Evolutionary conservation across 768 basidiomycete genomes (phyloP), one percentile per base, ranked within the genome.

Genomic region (Boletus eberwhitei): DNA sequence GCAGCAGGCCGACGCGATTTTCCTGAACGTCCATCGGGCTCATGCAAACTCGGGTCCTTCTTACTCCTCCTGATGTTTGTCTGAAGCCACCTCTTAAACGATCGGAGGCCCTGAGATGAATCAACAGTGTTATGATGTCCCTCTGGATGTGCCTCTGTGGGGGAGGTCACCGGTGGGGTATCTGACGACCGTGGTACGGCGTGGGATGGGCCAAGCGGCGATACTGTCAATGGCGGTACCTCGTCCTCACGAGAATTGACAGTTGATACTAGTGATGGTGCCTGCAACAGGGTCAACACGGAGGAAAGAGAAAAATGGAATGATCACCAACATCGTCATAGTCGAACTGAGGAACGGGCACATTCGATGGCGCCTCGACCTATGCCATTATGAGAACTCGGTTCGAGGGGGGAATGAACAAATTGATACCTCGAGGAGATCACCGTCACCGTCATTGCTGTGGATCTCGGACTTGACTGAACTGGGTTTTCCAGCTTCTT

Each of bases 321-420:
- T 34, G 14, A 22, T 32, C 8, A 11, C 45, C 4, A 43, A 43
- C 42, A 24, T 43, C 42, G 5, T 26, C 42, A 12, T 17, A 43
- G 24, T 43, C 24, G 17, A 43, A 43, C 17, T 26, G 9, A 26
- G 22, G 2, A 11, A 5, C 16, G 8, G 24, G 42, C 5, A 1
- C 9, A 5, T 16, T 26, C 3, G 24, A 43, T 3, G 22, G 17
- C 8, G 16, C 24, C 16, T 26, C 34, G 5, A n/a, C 4, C 47
- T 48, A n/a, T 36, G 17, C 4, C 12, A 22, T 13, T 12, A 2
- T 48, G 11, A 36, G 17, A 36, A 24, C 22, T 13, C 16, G 4
- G 0, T 5, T 16, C 4, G 4, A 36, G 4, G 14, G 8, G 8
- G 17, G n/a, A 24, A 29, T 2, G 3, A 5, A 37, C 0, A 4